Evolutionary conservation across 495 filamentous ascomycete species (phyloP).

Genomic region (Daldinia loculata): DNA sequence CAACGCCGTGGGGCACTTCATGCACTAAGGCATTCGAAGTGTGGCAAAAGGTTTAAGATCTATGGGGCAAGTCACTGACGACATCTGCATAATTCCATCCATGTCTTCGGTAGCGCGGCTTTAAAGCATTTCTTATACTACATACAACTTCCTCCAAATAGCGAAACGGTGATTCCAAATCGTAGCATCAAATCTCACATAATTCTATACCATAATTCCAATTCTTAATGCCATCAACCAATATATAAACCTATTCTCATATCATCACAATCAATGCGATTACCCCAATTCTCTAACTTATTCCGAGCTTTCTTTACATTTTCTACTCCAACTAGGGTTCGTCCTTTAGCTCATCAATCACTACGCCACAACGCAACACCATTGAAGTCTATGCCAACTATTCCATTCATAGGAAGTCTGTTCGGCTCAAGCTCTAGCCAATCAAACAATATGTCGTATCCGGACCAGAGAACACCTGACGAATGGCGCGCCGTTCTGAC

Average conservation of each 20-base stretch:
- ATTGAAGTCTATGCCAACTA: constrained; percentile 68
- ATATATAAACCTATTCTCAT: constrained; percentile 5
- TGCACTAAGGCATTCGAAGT: background rate
- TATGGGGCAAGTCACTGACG: constrained; percentile 7
- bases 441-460: constrained; percentile 72
- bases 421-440: constrained; percentile 68
- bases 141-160: background rate
- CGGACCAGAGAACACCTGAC: constrained; percentile 77
- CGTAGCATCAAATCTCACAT: constrained; percentile 1
- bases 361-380: constrained; percentile 19
- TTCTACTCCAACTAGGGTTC: constrained; percentile 48
- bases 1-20: background rate
- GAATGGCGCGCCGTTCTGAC: constrained; percentile 89
- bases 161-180: constrained; percentile 39
- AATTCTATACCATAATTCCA: constrained; percentile 9
- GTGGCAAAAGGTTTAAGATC: background rate
- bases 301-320: constrained; percentile 60
- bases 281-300: constrained; percentile 57
- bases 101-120: background rate
- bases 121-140: background rate
- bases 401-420: constrained; percentile 81
- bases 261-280: constrained; percentile 61
- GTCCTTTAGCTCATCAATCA: constrained; percentile 26
- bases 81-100: background rate
- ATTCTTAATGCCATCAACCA: background rate